phyloP scores from a whole-genome alignment of 2,329 filamentous ascomycete species.

The Cordyceps javanica region DNA sequence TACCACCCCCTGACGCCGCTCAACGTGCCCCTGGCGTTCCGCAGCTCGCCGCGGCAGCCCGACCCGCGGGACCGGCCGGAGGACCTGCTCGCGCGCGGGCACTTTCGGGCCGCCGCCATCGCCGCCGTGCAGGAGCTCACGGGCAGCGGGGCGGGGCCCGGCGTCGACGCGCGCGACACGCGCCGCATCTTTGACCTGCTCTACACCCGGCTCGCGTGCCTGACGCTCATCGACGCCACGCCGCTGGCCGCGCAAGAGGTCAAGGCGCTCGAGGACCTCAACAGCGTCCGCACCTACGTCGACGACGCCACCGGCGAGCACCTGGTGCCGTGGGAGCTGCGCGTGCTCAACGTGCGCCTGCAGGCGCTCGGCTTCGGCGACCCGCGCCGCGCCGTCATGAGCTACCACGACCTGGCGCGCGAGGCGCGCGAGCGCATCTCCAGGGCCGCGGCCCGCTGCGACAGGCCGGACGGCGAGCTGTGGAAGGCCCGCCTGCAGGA shows the following conservation, averaged over 20 bases:
- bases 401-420: slow-evolving; percentile 79
- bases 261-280: slow-evolving; percentile 57
- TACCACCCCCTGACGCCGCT: slow-evolving; percentile 73
- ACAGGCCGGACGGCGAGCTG: slow-evolving; percentile 49
- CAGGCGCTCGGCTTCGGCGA: slow-evolving; percentile 85
- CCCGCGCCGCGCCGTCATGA: slow-evolving; percentile 75
- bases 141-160: slow-evolving; percentile 37
- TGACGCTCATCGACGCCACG: slow-evolving; percentile 71
- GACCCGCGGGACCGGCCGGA: slow-evolving; percentile 57
- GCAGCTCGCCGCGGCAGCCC: slow-evolving; percentile 60
- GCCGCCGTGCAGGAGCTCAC: slow-evolving; percentile 57
- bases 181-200: slow-evolving; percentile 67
- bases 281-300: slow-evolving; percentile 48
- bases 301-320: slow-evolving; percentile 50
- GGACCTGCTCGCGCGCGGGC: slow-evolving; percentile 61
- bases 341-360: slow-evolving; percentile 74
- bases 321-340: slow-evolving; percentile 80
- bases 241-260: slow-evolving; percentile 63
- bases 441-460: slow-evolving; percentile 36
- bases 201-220: slow-evolving; percentile 73
- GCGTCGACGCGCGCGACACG: slow-evolving; percentile 49
- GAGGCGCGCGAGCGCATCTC: slow-evolving; percentile 63
- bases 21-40: slow-evolving; percentile 58
- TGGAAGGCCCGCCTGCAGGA: slow-evolving; percentile 73
- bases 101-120: slow-evolving; percentile 75